Evolutionary conservation across 345 rosid genomes (phyloP), one percentile per base, ranked within the genome.

Genomic region (Euphorbia lathyris): DNA sequence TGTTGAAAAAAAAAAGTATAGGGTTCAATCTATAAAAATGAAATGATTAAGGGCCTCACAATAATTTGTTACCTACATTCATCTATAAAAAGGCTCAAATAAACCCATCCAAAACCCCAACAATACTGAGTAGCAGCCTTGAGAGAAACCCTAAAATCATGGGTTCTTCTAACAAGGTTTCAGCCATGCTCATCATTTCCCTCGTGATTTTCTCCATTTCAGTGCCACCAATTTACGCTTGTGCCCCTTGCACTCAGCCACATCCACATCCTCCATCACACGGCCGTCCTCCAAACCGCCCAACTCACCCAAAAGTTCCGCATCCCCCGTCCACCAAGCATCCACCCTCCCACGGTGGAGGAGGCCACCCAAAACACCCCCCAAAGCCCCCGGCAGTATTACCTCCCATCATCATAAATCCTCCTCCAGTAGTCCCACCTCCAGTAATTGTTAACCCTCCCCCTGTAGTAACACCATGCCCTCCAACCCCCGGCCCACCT

Each of bases 281-380:
- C 32, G 32, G 32, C 77, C 80, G 25, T 23, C 30, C 43, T n/a
- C 43, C 43, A 10, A 36, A 2, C 30, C 76, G 38, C 19, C 83
- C 81, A 10, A 69, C 60, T 17, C 65, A 58, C 34, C 83, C 81
- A 3, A 76, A 65, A 75, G 30, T 45, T 42, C 85, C 83, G 43
- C 77, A 73, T 22, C 84, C 86, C 12, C 86, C 85, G 0, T 50
- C 36, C 80, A 55, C 76, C 62, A 82, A 80, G 22, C 79, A 78
- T 22, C 93, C 91, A 32, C 91, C 91, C 3, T 78, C 74, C 7
- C 89, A 85, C 19, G 87, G 90, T 12, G 87, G 93, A 27, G 63
- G 64, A 0, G 62, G 62, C 57, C 30, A 67, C 60, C 51, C 88
- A 25, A 78, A 73, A 70, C 70, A 57, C 43, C 79, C 74, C 9